These are phyloP conservation scores for Xenoacremonium recifei DNA, from an alignment of 2,329 filamentous ascomycete species.

Conservation along the genomic window DNA sequence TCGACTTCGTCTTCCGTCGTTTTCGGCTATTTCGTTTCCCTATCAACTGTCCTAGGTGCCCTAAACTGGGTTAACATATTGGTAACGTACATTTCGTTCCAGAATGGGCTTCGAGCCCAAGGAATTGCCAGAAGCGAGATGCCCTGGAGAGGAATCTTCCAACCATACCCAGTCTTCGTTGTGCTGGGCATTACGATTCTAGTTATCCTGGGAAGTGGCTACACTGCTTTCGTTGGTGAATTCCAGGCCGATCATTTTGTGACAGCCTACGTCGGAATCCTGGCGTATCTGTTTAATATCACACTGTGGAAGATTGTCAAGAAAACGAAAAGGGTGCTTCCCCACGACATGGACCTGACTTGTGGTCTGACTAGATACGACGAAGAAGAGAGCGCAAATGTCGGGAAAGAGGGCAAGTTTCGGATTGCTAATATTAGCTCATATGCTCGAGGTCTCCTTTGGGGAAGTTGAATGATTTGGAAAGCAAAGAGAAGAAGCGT, in stretches of 20 bases:
- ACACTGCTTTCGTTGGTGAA: neutral
- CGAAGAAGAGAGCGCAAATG: too few relatives aligned
- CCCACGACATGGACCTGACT: neutral
- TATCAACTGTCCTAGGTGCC: slow-evolving; percentile 59
- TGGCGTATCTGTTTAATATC: neutral
- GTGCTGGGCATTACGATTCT: too few relatives aligned
- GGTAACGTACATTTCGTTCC: slow-evolving; percentile 63
- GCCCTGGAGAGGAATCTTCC: too few relatives aligned
- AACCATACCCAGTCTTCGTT: too few relatives aligned
- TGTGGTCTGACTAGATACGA: too few relatives aligned
- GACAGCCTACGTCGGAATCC: neutral
- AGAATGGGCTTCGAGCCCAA: slow-evolving; percentile 59
- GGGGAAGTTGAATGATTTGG: too few relatives aligned
- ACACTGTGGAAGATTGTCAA: neutral
- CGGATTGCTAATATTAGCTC: too few relatives aligned
- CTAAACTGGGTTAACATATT: slow-evolving; percentile 66
- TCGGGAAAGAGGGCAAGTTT: too few relatives aligned
- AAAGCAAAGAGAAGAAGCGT: too few relatives aligned
- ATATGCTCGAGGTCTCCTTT: too few relatives aligned
- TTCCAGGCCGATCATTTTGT: neutral
- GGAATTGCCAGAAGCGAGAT: slow-evolving; percentile 49
- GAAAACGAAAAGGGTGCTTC: neutral
- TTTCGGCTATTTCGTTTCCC: slow-evolving; percentile 58
- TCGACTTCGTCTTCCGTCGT: slow-evolving; percentile 52
- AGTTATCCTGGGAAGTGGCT: too few relatives aligned